Conservation (phyloP, 1,139 yeast species). For the Yamadazyma atlantica region DNA sequence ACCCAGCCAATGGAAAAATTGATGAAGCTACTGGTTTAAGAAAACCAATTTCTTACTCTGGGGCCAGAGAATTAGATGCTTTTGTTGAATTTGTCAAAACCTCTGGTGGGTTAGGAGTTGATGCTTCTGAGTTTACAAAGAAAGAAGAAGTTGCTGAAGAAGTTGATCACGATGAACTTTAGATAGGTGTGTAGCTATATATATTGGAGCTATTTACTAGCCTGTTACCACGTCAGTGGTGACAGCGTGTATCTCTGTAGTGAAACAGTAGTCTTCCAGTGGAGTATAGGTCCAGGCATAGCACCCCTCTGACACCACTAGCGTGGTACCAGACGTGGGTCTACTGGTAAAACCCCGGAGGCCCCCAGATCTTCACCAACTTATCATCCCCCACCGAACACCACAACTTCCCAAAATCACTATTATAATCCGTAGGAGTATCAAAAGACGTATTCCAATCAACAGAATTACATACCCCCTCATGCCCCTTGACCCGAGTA, state of each 20-base stretch:
- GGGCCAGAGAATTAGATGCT: slow-evolving; percentile 73
- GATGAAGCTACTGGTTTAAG: slow-evolving; percentile 51
- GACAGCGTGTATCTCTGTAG: too few species aligned
- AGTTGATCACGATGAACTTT: slow-evolving; percentile 42
- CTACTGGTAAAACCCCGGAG: slow-evolving; percentile 18
- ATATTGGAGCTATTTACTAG: too few species aligned
- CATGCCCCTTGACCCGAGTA: slow-evolving; percentile 61
- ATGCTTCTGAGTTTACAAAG: slow-evolving; percentile 37
- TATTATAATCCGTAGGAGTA: slow-evolving; percentile 19
- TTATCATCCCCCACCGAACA: slow-evolving; percentile 88
- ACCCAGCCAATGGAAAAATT: slow-evolving; percentile 84
- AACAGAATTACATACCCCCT: slow-evolving; percentile 68
- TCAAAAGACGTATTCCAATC: slow-evolving; percentile 60
- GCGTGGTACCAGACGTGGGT: too few species aligned
- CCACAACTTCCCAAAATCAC: slow-evolving; percentile 54
- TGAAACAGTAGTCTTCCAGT: too few species aligned
- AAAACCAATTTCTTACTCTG: slow-evolving; percentile 68
- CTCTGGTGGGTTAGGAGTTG: slow-evolving; percentile 59
- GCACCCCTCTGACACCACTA: too few species aligned
- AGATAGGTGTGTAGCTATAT: slow-evolving; percentile 3
- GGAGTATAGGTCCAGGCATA: too few species aligned
- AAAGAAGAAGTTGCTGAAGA: slow-evolving; percentile 23
- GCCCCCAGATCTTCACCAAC: slow-evolving; percentile 65
- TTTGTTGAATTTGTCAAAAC: slow-evolving; percentile 70
- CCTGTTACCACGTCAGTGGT: too few species aligned